Evolutionary conservation across 2,329 filamentous ascomycete genomes (phyloP), one percentile per base, ranked within the genome.

Genomic region (Arthroderma sp.): DNA sequence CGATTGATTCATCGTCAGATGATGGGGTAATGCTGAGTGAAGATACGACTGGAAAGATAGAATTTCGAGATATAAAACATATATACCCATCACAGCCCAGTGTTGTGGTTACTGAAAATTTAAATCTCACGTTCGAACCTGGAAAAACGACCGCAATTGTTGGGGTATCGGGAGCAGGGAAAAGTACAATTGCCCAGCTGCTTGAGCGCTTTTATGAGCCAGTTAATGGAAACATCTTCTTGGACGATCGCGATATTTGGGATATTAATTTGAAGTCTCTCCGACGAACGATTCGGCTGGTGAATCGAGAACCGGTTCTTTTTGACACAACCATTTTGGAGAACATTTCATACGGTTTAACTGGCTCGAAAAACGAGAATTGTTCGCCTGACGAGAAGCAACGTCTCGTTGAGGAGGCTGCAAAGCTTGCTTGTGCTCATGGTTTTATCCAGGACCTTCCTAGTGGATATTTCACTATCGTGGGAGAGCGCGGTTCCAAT

Each of bases 401-500:
- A 46, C 45, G 44, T 36, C 45, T 51, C 10, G 49, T 50, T 9
- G 34, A 37, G 5, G 37, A 48, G 37, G 50, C 50, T 9, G 47
- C 44, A 29, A 49, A 49, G 30, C 36, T 33, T 36, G 50, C 50
- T 29, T 49, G 91, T 53, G 86, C 85, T 1, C 83, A 91, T 57
- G 83, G 86, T 51, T 93, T 93, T 60, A 79, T 93, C 48, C 73
- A 70, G 3, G 62, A 70, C 7, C 71, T 93, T 1, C 83, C 85
- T 0, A 78, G 91, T 51, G 81, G 81, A 6, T 93, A 93, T 54
- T 73, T 87, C 52, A 93, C 86, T 0, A 77, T 86, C 51, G 84
- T 93, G n/a, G 86, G 86, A 46, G 83, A 89, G 61, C 76, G 84
- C 49, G 86, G 85, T 6, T 94, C 98, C 50, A 89, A 88, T 8